Conservation (phyloP, 805 yeast genomes). For the Ogataea paraovalis region DNA sequence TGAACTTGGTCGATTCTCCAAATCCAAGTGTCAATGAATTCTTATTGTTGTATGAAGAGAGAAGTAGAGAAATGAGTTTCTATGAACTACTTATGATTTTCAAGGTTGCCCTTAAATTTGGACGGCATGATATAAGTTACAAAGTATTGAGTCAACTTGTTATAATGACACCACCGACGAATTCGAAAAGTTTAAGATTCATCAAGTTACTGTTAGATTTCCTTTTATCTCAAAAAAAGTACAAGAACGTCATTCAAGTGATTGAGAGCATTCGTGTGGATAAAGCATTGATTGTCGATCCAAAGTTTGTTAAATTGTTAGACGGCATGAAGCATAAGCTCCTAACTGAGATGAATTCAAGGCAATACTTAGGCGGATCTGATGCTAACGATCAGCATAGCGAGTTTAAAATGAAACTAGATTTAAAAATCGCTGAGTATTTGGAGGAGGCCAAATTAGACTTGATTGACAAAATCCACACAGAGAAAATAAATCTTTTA, state of each 20-base stretch:
- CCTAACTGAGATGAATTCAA: background rate
- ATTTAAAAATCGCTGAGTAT: background rate
- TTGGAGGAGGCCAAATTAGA: background rate
- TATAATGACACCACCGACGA: conserved; percentile 8
- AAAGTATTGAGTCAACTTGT: conserved; percentile 10
- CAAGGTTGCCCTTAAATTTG: background rate
- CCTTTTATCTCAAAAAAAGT: background rate
- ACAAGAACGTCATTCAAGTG: background rate
- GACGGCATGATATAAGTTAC: conserved; percentile 6
- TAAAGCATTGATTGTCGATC: background rate
- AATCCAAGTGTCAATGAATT: conserved; percentile 5
- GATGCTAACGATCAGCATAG: background rate
- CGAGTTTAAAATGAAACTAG: background rate
- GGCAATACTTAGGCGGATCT: background rate
- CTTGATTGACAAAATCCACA: background rate
- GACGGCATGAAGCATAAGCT: background rate
- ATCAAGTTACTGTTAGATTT: conserved; percentile 9
- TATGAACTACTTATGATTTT: conserved; percentile 3
- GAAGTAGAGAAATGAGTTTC: background rate
- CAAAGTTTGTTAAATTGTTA: background rate
- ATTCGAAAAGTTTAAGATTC: conserved; percentile 11
- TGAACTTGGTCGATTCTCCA: conserved; percentile 9
- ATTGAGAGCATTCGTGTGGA: background rate
- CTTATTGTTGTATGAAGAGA: background rate
- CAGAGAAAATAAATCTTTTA: background rate